These are phyloP conservation scores for Andrographis paniculata DNA, from an alignment of 305 asterid species.

Conservation along the genomic window DNA sequence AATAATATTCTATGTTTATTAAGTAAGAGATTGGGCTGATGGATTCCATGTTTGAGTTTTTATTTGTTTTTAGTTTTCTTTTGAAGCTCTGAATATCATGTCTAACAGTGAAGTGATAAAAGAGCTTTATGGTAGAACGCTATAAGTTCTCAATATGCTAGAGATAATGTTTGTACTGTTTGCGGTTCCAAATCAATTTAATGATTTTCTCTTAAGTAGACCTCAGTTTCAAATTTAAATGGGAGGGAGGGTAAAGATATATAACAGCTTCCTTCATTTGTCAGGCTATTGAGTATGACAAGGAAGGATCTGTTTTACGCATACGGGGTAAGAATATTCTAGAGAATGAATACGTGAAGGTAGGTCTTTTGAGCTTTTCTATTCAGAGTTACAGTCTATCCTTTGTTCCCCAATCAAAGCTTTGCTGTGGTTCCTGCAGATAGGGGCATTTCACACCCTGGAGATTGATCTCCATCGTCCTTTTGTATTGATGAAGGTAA, in stretches of 20 bases:
- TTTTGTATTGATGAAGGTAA: constrained; percentile 83
- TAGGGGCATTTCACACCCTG: constrained; percentile 94
- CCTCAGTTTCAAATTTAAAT: too few relatives aligned
- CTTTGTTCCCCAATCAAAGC: constrained; percentile 14
- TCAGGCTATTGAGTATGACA: constrained; percentile 79
- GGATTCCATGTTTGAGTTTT: too few relatives aligned
- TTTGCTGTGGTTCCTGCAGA: constrained; percentile 38
- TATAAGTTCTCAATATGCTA: too few relatives aligned
- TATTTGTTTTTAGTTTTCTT: too few relatives aligned
- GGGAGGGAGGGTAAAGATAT: neutral
- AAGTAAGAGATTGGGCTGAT: too few relatives aligned
- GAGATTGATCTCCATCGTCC: constrained; percentile 89
- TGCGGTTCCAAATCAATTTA: neutral
- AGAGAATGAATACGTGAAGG: constrained; percentile 95
- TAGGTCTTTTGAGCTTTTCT: constrained; percentile 24
- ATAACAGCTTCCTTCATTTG: constrained; percentile 14
- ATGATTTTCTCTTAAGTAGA: neutral
- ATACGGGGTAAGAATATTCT: constrained; percentile 86
- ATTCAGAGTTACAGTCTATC: constrained; percentile 8
- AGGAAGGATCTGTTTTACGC: constrained; percentile 85
- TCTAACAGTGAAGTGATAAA: too few relatives aligned
- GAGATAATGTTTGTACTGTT: too few relatives aligned
- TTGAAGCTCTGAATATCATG: too few relatives aligned
- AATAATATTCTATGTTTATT: too few relatives aligned
- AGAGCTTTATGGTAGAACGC: too few relatives aligned